Conservation (phyloP, 805 yeast genomes). For the Wickerhamiella musiphila region DNA sequence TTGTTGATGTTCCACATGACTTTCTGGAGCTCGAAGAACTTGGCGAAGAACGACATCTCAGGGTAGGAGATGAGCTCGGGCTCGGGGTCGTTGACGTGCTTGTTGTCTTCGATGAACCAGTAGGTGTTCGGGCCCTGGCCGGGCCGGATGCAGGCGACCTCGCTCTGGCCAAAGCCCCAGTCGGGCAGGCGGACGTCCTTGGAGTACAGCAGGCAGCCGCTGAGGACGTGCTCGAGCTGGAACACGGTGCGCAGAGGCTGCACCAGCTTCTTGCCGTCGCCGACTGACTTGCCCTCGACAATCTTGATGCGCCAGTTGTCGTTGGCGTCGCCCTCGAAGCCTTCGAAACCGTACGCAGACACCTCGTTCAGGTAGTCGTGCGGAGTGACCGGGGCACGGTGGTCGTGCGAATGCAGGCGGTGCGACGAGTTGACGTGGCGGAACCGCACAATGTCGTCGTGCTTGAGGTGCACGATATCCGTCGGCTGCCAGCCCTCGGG, state of each 20-base stretch:
- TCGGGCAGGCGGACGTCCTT: conserved; percentile 60
- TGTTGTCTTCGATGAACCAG: conserved; percentile 58
- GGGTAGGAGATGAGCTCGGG: conserved; percentile 22
- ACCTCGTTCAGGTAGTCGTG: conserved; percentile 84
- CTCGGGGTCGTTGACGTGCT: conserved; percentile 31
- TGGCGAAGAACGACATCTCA: conserved; percentile 29
- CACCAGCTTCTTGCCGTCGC: conserved; percentile 24
- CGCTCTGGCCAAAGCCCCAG: conserved; percentile 76
- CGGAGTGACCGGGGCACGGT: conserved; percentile 76
- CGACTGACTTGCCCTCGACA: conserved; percentile 23
- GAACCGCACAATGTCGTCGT: conserved; percentile 44
- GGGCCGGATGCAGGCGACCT: conserved; percentile 66
- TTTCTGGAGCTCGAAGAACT: conserved; percentile 37
- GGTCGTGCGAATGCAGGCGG: conserved; percentile 51
- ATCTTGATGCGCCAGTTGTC: conserved; percentile 55
- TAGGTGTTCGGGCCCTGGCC: conserved; percentile 51
- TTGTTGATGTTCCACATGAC: conserved; percentile 36
- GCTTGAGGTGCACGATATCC: conserved; percentile 30
- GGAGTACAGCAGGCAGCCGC: conserved; percentile 55
- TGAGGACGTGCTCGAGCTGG: conserved; percentile 46
- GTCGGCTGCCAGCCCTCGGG: no score
- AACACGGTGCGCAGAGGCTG: conserved; percentile 53
- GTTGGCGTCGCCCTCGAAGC: conserved; percentile 45
- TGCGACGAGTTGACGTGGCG: conserved; percentile 54
- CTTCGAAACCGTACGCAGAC: conserved; percentile 46